Conservation (phyloP, 1,139 yeast genomes). For the Entelexis sorbosivorans region DNA sequence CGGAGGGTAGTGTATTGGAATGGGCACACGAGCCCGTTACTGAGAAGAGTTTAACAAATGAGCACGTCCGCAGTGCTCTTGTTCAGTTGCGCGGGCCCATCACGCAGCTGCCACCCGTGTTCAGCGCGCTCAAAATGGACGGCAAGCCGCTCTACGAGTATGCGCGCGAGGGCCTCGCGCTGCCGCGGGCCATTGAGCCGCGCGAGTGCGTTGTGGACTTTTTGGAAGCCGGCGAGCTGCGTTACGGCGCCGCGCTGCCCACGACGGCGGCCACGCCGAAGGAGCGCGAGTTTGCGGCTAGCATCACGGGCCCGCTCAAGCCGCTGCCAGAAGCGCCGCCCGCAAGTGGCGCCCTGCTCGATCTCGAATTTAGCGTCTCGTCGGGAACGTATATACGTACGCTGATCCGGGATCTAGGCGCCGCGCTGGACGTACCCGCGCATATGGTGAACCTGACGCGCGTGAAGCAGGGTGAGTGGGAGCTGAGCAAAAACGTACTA, state of each 20-base stretch:
- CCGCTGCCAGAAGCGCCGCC: neutral
- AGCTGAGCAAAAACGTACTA: constrained; percentile 58
- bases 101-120: constrained; percentile 88
- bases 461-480: constrained; percentile 72
- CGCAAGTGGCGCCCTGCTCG: constrained; percentile 36
- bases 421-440: constrained; percentile 68
- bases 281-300: constrained; percentile 30
- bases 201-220: constrained; percentile 53
- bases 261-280: constrained; percentile 27
- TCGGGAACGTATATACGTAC: constrained; percentile 95
- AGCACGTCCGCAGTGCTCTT: constrained; percentile 41
- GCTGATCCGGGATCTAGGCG: constrained; percentile 76
- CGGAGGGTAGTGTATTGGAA: constrained; percentile 66
- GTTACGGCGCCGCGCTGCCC: constrained; percentile 34
- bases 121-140: constrained; percentile 85
- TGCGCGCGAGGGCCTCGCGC: constrained; percentile 77
- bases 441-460: constrained; percentile 82
- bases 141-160: constrained; percentile 92
- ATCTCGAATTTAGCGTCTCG: constrained; percentile 67
- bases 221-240: constrained; percentile 40
- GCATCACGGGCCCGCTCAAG: constrained; percentile 24
- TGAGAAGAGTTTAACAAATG: constrained; percentile 37
- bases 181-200: constrained; percentile 70
- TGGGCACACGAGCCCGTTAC: constrained; percentile 11
- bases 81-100: constrained; percentile 64